These are phyloP conservation scores for Potentilla sterilis DNA, from an alignment of 306 rosid species.

Conservation along the genomic window DNA sequence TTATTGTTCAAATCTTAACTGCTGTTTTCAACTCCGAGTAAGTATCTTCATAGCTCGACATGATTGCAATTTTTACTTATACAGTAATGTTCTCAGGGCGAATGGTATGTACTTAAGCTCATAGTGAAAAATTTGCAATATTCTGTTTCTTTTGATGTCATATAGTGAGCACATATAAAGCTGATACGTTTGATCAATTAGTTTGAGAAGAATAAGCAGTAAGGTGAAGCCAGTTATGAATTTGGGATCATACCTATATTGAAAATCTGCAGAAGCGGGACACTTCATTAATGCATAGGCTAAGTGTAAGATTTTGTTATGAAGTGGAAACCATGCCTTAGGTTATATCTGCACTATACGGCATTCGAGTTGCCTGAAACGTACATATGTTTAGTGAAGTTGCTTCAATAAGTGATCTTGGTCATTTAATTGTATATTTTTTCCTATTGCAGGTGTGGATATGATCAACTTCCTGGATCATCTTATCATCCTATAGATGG, in stretches of 20 bases:
- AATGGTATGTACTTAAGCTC: not conserved
- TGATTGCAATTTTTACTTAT: not conserved
- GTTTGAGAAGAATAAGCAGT: not conserved
- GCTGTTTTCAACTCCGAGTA: not conserved
- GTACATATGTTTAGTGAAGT: not conserved
- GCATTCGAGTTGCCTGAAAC: not conserved
- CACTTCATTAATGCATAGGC: not conserved
- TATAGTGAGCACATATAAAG: not conserved
- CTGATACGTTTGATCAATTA: not conserved
- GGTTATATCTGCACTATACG: not conserved
- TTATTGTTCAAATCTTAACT: not conserved
- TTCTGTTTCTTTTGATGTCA: not conserved
- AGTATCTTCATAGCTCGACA: not conserved
- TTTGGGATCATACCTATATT: not conserved
- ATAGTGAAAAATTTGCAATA: not conserved
- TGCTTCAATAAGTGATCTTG: not conserved
- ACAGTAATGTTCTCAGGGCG: not conserved
- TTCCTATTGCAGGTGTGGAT: conserved; percentile 70
- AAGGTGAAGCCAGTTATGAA: not conserved
- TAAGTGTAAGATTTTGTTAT: not conserved
- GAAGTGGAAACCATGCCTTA: conserved; percentile 1
- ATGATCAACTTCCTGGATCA: conserved; percentile 65
- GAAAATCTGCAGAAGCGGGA: not conserved
- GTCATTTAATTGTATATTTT: not conserved
- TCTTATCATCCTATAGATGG: conserved; percentile 76